A percentile compares a stretch with the other conserved stretches of the same genome.
Conservation (phyloP, 2,329 filamentous ascomycete genomes). For the Claviceps purpurea region DNA sequence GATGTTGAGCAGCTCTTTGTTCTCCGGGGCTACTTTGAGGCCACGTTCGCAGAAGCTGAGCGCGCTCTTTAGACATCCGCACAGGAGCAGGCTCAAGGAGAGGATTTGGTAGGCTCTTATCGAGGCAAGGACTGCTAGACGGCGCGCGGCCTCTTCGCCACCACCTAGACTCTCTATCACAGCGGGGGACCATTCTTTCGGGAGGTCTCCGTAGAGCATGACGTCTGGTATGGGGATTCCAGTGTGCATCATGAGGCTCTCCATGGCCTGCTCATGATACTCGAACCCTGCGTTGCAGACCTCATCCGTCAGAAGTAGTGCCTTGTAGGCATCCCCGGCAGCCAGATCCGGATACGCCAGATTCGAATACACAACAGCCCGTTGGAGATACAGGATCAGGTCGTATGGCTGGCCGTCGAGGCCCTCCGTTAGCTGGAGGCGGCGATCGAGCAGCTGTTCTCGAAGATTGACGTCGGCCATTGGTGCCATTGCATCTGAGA, state of each 20-base stretch:
- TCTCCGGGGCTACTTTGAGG: slow-evolving; percentile 37
- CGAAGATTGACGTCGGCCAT: slow-evolving; percentile 25
- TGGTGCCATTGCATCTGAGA: background rate
- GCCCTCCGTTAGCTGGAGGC: slow-evolving; percentile 42
- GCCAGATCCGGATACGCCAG: slow-evolving; percentile 84
- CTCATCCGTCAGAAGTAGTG: slow-evolving; percentile 76
- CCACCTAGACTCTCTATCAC: slow-evolving; percentile 20
- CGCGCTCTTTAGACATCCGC: slow-evolving; percentile 57
- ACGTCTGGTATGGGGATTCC: slow-evolving; percentile 28
- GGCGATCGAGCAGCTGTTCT: slow-evolving; percentile 36
- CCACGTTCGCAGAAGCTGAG: slow-evolving; percentile 52
- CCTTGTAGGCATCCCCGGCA: slow-evolving; percentile 78
- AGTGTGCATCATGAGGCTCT: slow-evolving; percentile 29
- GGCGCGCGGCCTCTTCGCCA: slow-evolving; percentile 19
- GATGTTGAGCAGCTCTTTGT: slow-evolving; percentile 41
- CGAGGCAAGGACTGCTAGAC: slow-evolving; percentile 37
- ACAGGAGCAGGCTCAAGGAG: slow-evolving; percentile 44
- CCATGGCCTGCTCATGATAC: slow-evolving; percentile 57
- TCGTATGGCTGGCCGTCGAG: slow-evolving; percentile 44
- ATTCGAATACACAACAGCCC: slow-evolving; percentile 56
- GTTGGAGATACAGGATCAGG: slow-evolving; percentile 50
- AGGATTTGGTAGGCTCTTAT: slow-evolving; percentile 46
- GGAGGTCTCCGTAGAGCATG: slow-evolving; percentile 30
- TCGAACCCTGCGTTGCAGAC: slow-evolving; percentile 67
- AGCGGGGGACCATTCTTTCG: slow-evolving; percentile 20